Evolutionary conservation across 1,139 yeast species (phyloP).

Genomic region (Zhuliangozyma blackwelliae): DNA sequence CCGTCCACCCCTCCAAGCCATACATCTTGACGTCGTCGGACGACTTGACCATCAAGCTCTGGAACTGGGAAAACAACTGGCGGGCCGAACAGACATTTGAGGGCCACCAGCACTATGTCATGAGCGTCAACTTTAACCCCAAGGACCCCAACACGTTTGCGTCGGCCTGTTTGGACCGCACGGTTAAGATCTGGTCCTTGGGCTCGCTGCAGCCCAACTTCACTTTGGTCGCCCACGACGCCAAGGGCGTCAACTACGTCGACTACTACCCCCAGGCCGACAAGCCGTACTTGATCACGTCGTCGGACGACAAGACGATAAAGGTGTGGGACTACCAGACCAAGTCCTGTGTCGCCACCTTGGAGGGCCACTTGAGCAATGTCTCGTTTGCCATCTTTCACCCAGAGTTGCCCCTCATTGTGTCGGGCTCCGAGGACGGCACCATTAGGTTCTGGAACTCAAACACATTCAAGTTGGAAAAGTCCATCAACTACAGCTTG

Average conservation of each 20-base stretch:
- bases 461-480: slow-evolving; percentile 79
- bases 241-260: slow-evolving; percentile 91
- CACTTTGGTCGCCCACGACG: slow-evolving; percentile 86
- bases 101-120: slow-evolving; percentile 94
- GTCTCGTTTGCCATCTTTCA: slow-evolving; percentile 97
- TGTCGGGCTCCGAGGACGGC: slow-evolving; percentile 83
- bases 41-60: slow-evolving; percentile 84
- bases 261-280: slow-evolving; percentile 97
- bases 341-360: slow-evolving; percentile 88
- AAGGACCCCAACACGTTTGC: slow-evolving; percentile 98
- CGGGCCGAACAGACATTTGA: slow-evolving; percentile 83
- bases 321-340: slow-evolving; percentile 98
- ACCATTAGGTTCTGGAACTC: slow-evolving; percentile 78
- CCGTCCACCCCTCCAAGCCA: slow-evolving; percentile 92
- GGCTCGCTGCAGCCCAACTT: slow-evolving; percentile 89
- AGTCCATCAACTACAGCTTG: slow-evolving; percentile 82
- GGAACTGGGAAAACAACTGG: slow-evolving; percentile 99
- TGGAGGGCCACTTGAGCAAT: slow-evolving; percentile 90
- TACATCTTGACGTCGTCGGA: slow-evolving; percentile 86
- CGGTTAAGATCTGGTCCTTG: slow-evolving; percentile 94
- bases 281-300: slow-evolving; percentile 89
- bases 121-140: slow-evolving; percentile 93
- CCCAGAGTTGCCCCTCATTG: slow-evolving; percentile 86
- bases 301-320: slow-evolving; percentile 89
- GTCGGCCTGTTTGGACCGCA: slow-evolving; percentile 91